Evolutionary conservation across 163 green algal species (phyloP), one percentile per base, ranked within the genome.

Genomic region (Volvox carteri): DNA sequence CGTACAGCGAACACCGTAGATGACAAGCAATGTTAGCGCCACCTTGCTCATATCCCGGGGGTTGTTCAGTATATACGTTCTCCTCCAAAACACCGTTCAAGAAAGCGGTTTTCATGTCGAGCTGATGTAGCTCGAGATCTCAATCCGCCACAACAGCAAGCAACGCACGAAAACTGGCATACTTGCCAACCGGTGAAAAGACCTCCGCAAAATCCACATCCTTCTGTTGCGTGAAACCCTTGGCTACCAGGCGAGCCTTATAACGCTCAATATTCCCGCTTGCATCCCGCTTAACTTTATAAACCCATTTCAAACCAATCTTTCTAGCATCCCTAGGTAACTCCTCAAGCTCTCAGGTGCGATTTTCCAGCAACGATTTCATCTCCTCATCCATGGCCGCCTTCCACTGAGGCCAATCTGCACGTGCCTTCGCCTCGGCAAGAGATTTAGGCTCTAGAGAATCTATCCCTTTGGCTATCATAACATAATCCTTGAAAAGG

Each of bases 101-200:
- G 60, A 95, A 95, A 0, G 92, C 92, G n/a, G 91, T 94, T 58
- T 92, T 93, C 60, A 95, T 92, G 72, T 95, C 92, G 0, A 95
- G 46, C 39, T 94, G 90, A 2, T 90, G 30, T n/a, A 95, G 54
- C 75, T 90, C 74, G 28, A 91, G 41, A 48, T 83, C 80, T 4
- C 83, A 5, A 7, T 3, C 56, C 18, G 85, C 87, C 11, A 65
- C 88, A 0, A 84, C 41, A 8, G 77, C 48, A 8, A 91, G 78
- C 28, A 94, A 41, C n/a, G 54, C 19, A 28, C 87, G 54, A 21
- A 92, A 11, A 2, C 87, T 91, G 4, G 70, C 11, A 11, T 86
- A n/a, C n/a, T n/a, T n/a, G n/a, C n/a, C n/a, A n/a, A n/a, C n/a
- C n/a, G n/a, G n/a, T n/a, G n/a, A n/a, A n/a, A n/a, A n/a, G n/a